These are phyloP conservation scores for Eucalyptus melliodora DNA, from an alignment of 345 rosid species.

Conservation along the genomic window DNA sequence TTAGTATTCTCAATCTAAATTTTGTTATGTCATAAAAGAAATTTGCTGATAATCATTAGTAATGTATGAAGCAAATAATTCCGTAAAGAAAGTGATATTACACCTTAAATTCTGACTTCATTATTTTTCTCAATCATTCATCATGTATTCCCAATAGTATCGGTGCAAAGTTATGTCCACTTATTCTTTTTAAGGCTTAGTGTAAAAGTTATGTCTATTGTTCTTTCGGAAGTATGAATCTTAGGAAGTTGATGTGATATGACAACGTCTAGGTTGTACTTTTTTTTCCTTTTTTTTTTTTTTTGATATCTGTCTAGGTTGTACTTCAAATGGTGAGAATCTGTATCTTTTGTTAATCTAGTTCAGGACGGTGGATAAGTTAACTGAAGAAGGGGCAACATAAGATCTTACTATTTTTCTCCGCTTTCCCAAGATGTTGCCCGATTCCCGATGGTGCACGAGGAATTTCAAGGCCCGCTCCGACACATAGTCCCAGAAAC, in stretches of 20 bases:
- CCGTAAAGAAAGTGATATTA: fast-evolving
- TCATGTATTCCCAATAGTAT: too few species aligned
- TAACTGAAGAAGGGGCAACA: not conserved
- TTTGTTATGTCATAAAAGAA: too few species aligned
- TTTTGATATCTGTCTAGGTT: not conserved
- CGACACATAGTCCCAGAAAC: not conserved
- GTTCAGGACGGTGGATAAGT: not conserved
- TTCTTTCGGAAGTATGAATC: not conserved
- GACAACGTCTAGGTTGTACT: not conserved
- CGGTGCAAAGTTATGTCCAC: too few species aligned
- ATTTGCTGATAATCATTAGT: too few species aligned
- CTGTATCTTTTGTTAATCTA: not conserved
- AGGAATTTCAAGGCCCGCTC: too few species aligned
- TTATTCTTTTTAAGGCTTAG: too few species aligned
- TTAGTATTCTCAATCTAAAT: too few species aligned
- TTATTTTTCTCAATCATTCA: too few species aligned
- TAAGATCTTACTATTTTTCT: not conserved
- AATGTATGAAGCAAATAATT: too few species aligned
- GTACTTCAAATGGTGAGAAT: not conserved
- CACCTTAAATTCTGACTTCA: too few species aligned
- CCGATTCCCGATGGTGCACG: too few species aligned
- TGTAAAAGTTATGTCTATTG: too few species aligned
- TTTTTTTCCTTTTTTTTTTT: not conserved
- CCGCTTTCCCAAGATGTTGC: not conserved
- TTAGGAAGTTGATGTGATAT: not conserved